Evolutionary conservation across 495 filamentous ascomycete genomes (phyloP).

Genomic region (Sporormia fimetaria): DNA sequence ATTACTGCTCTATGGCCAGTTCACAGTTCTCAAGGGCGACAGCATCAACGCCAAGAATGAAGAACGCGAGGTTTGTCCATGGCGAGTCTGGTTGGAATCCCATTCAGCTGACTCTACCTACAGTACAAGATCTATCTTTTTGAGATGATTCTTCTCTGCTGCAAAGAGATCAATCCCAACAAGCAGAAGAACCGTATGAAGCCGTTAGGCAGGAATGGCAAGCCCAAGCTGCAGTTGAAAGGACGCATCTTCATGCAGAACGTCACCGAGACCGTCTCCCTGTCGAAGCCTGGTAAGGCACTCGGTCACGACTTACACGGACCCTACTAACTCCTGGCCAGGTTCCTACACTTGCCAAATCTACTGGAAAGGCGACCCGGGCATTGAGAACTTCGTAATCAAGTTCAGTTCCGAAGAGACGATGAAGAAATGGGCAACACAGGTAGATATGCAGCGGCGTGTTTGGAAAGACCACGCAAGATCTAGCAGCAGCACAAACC

Average conservation of each 20-base stretch:
- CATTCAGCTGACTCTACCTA: not conserved
- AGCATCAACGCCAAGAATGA: slow-evolving; percentile 46
- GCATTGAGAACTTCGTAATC: slow-evolving; percentile 93
- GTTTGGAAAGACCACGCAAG: slow-evolving; percentile 34
- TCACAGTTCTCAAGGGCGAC: slow-evolving; percentile 83
- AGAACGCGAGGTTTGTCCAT: slow-evolving; percentile 31
- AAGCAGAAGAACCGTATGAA: slow-evolving; percentile 60
- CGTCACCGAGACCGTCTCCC: slow-evolving; percentile 80
- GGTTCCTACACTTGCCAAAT: slow-evolving; percentile 92
- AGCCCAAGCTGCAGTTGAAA: slow-evolving; percentile 81
- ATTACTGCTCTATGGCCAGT: slow-evolving; percentile 80
- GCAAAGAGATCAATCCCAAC: slow-evolving; percentile 83
- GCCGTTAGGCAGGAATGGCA: slow-evolving; percentile 57
- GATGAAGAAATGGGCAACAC: slow-evolving; percentile 79
- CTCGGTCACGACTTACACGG: not conserved
- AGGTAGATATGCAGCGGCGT: slow-evolving; percentile 50
- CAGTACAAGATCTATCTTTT: slow-evolving; percentile 98
- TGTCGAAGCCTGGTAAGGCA: slow-evolving; percentile 65
- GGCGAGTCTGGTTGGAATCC: not conserved
- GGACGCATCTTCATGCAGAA: slow-evolving; percentile 99
- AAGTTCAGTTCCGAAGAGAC: slow-evolving; percentile 78
- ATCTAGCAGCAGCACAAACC: slow-evolving; percentile 42
- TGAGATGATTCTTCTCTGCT: slow-evolving; percentile 88
- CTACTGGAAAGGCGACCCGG: slow-evolving; percentile 95
- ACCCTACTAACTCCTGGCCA: slow-evolving; percentile 28